These are phyloP conservation scores for Draba incana DNA, from an alignment of 345 rosid genomes.

Conservation along the genomic window DNA sequence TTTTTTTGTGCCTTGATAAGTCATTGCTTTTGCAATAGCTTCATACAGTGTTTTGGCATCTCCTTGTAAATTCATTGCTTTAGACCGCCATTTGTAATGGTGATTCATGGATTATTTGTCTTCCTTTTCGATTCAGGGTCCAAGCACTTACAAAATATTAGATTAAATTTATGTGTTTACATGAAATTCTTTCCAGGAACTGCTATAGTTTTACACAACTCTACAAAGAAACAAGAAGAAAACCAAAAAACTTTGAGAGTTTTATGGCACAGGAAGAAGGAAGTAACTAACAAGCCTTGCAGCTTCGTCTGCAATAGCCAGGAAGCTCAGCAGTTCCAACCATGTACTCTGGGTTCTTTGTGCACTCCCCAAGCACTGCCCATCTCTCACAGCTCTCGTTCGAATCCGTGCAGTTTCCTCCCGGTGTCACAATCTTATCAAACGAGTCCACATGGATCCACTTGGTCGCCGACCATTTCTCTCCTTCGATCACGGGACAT, in stretches of 20 bases:
- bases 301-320: slow-evolving; percentile 85
- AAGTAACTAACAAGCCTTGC: slow-evolving; percentile 65
- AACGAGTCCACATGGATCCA: slow-evolving; percentile 96
- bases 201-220: slow-evolving; percentile 26
- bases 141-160: background rate
- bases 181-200: background rate
- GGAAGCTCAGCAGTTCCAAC: slow-evolving; percentile 82
- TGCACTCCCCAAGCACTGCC: slow-evolving; percentile 93
- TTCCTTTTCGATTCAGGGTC: too few species aligned
- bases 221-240: slow-evolving; percentile 27
- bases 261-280: slow-evolving; percentile 19
- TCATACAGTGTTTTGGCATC: too few species aligned
- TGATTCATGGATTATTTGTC: too few species aligned
- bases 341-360: slow-evolving; percentile 86
- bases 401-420: slow-evolving; percentile 72
- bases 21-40: too few species aligned
- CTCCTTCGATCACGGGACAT: slow-evolving; percentile 91
- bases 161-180: slow-evolving; percentile 14
- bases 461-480: slow-evolving; percentile 99
- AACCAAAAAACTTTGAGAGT: background rate
- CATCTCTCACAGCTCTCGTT: slow-evolving; percentile 86
- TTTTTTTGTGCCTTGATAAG: too few species aligned
- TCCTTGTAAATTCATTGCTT: too few species aligned
- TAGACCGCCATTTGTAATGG: too few species aligned
- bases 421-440: slow-evolving; percentile 56